These are phyloP conservation scores for Amaranthus cruentus DNA, from an alignment of 148 eudicot genomes.

Conservation along the genomic window DNA sequence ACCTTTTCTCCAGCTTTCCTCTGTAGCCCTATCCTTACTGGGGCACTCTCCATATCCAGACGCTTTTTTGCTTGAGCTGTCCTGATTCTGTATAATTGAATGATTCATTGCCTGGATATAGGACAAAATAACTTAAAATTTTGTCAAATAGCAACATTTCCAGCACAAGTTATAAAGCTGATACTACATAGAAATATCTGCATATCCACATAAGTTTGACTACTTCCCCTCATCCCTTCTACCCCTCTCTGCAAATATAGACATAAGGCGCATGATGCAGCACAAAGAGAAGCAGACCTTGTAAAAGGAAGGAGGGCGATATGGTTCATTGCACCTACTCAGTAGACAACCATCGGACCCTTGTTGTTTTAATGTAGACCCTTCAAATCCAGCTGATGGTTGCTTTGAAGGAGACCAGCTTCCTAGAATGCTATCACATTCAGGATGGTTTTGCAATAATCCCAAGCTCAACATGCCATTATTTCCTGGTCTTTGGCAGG, in stretches of 20 bases:
- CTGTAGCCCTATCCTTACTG: constrained; percentile 19
- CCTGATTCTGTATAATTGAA: constrained; percentile 3
- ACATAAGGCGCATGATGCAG: neutral
- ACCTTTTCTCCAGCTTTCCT: constrained; percentile 26
- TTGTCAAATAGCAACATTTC: neutral
- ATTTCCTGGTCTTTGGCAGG: constrained; percentile 13
- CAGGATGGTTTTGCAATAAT: constrained; percentile 12
- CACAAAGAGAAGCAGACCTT: constrained; percentile 22
- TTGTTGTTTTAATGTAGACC: constrained; percentile 11
- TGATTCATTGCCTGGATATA: constrained; percentile 21
- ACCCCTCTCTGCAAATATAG: constrained; percentile 7
- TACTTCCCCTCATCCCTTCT: constrained; percentile 8
- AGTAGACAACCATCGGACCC: constrained; percentile 14
- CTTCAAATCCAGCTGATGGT: constrained; percentile 13
- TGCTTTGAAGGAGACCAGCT: constrained; percentile 21
- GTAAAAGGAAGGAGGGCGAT: constrained; percentile 30
- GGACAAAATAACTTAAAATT: neutral
- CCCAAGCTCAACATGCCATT: constrained; percentile 5
- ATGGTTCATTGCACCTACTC: constrained; percentile 32
- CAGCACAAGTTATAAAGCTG: constrained; percentile 7
- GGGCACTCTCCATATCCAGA: constrained; percentile 11
- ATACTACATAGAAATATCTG: neutral
- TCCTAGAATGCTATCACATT: constrained; percentile 22
- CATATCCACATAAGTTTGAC: constrained; percentile 8
- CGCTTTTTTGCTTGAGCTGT: constrained; percentile 10